Evolutionary conservation across 2,329 filamentous ascomycete species (phyloP), one percentile per base, ranked within the genome.

Genomic region (Hypoxylon sp.): DNA sequence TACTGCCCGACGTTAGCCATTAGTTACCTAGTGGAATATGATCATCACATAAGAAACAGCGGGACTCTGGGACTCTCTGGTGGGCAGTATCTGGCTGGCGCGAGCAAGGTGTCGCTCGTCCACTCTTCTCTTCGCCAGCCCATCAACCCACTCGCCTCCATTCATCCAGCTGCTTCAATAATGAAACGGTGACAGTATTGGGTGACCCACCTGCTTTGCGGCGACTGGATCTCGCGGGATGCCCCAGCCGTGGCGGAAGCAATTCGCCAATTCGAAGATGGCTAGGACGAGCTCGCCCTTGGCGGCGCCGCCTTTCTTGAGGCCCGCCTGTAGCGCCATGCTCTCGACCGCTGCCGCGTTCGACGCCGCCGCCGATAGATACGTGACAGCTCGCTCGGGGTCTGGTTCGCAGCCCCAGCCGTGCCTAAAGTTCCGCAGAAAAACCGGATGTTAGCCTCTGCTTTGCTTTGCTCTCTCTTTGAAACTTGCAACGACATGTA

Each of bases 211-310:
- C 83, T 90, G 88, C 79, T 90, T 90, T 55, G 96, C 96, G 51
- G 96, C 96, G 58, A 93, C 86, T 37, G 94, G 88, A 79, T 99
- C 96, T 78, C 92, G 92, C 70, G 89, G 86, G 55, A 97, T 91
- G 54, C 96, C 96, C 95, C 95, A 98, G 61, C 94, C 96, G 80
- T 98, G 90, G 68, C 96, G 90, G 85, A 98, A 98, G 82, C 89
- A 95, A 81, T 96, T 96, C 61, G 91, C 93, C 76, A 99, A 84
- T 84, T 99, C 96, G 77, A 96, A 98, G 72, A 99, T 98, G 68
- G 96, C 95, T 68, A 99, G 89, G 17, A 98, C 93, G 59, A 99
- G 87, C 85, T 99, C 96, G 66, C 96, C 96, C 82, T 98, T 99
- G 49, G 95, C 95, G 13, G 93, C 91, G 68, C 96, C 96, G 58